These are phyloP conservation scores for Coniochaeta hoffmannii DNA, from an alignment of 2,329 filamentous ascomycete genomes.

Conservation along the genomic window DNA sequence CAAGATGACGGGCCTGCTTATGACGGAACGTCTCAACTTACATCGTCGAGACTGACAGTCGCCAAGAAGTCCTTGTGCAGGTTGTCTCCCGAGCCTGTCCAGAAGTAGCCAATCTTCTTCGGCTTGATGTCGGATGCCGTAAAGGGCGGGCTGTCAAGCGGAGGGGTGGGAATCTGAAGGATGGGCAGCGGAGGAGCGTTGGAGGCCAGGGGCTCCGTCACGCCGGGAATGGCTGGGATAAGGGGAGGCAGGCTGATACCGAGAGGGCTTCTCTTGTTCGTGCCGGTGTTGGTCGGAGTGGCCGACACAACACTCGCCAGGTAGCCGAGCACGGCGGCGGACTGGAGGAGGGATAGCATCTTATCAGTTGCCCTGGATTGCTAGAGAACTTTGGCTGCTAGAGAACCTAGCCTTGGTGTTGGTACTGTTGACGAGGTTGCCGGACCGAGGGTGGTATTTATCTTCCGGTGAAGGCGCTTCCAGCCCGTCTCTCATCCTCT, in stretches of 20 bases:
- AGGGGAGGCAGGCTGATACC: conserved; percentile 41
- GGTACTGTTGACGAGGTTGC: neutral
- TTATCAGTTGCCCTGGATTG: neutral
- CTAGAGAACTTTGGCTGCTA: neutral
- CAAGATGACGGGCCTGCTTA: neutral
- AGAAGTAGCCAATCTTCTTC: conserved; percentile 61
- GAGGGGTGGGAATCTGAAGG: conserved; percentile 51
- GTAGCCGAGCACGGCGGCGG: conserved; percentile 3
- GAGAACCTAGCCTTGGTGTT: neutral
- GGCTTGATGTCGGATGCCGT: conserved; percentile 47
- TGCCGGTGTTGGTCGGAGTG: neutral
- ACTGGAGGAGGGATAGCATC: neutral
- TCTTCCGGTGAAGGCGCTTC: too few relatives aligned
- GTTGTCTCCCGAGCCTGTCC: conserved; percentile 54
- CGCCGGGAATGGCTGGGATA: conserved; percentile 50
- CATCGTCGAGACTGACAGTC: conserved; percentile 51
- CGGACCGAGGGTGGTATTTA: neutral
- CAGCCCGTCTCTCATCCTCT: too few relatives aligned
- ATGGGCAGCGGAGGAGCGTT: conserved; percentile 48
- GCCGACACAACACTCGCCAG: neutral
- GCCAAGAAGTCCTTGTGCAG: conserved; percentile 51
- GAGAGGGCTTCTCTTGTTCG: conserved; percentile 20
- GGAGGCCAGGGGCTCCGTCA: conserved; percentile 46
- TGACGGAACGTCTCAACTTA: conserved; percentile 16
- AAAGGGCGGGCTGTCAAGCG: conserved; percentile 46